A percentile compares a stretch with the other conserved stretches of the same genome.
phyloP scores from a whole-genome alignment of 352 stramenopile genomes.

The Phytophthora pluvialis region DNA sequence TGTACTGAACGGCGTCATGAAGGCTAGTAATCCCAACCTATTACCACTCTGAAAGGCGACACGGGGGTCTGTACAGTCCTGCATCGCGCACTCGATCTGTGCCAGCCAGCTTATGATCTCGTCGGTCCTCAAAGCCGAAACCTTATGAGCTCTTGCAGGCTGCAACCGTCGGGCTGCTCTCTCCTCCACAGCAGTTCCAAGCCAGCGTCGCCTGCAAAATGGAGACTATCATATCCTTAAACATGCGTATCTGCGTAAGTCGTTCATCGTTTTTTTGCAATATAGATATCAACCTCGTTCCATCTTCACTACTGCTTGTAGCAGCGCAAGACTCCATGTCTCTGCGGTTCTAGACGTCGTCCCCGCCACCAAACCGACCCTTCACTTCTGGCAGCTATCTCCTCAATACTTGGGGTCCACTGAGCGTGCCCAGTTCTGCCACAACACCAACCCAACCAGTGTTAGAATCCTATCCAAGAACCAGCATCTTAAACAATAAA shows the following conservation, averaged over 20 bases:
- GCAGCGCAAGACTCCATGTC: not conserved
- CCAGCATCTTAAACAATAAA: too few species aligned
- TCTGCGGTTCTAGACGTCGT: not conserved
- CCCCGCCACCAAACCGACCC: not conserved
- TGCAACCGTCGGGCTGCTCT: not conserved
- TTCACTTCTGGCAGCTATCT: not conserved
- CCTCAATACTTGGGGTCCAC: slow-evolving; percentile 80
- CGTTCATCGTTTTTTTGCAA: slow-evolving; percentile 27
- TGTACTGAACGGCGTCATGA: slow-evolving; percentile 19
- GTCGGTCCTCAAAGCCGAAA: too few species aligned
- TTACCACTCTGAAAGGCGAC: not conserved
- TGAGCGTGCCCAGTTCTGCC: slow-evolving; percentile 77
- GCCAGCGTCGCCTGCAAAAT: not conserved
- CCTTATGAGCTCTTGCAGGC: not conserved
- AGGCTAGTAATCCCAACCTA: not conserved
- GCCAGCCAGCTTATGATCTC: too few species aligned
- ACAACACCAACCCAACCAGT: not conserved
- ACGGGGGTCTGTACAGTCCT: too few species aligned
- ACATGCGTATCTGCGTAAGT: slow-evolving; percentile 21
- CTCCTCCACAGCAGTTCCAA: slow-evolving; percentile 1
- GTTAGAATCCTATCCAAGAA: too few species aligned
- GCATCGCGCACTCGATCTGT: too few species aligned
- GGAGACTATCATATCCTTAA: slow-evolving; percentile 14
- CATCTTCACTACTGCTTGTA: not conserved
- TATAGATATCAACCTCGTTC: slow-evolving; percentile 36